Base-by-base conservation (phyloP, 495 filamentous ascomycete species). In the Podospora australis region DNA sequence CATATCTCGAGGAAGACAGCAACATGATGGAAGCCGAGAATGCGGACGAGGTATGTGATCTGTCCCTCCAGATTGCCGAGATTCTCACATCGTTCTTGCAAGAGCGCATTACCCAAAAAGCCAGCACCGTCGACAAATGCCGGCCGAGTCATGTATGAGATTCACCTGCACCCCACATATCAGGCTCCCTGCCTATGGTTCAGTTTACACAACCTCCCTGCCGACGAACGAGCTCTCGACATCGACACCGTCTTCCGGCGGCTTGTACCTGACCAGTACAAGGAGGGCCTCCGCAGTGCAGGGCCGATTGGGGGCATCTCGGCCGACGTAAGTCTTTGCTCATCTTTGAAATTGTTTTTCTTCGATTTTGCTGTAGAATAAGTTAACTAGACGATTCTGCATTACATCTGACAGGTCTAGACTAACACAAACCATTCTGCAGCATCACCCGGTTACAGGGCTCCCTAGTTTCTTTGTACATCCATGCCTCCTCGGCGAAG, bases 401-500 rank as follows among this genome's bases (percentile, higher is more conserved):
- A 39, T 51, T 45, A 39, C 14, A 24, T 26, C 20, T 38, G 58
- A 63, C 53, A 63, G 64, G 57, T 63, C 64, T 61, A 65, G 59
- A 72, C 70, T 74, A 73, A 67, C 56, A 56, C 56, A 60, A 59
- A 66, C 58, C 58, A 64, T 63, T 60, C 51, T 55, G 56, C 60
- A 90, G 87, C 80, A 90, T 68, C 87, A 92, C 74, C 88, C 88
- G 39, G 66, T 82, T 35, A 84, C 80, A 48, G 83, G 81, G 47
- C 58, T 82, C 39, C 87, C 88, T 39, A 72, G 78, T 40, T 90
- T 86, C 59, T 92, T 89, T 68, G 70, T 92, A 56, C 88, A 95
- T 67, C 88, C 88, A 19, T 95, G 88, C 71, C 78, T 86, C 60
- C 83, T 88, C n/a, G 82, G 81, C 46, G 84, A 88, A 52, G 84